Evolutionary conservation across 2,329 filamentous ascomycete species (phyloP).

Genomic region (Pseudopyrenochaeta lycopersici): DNA sequence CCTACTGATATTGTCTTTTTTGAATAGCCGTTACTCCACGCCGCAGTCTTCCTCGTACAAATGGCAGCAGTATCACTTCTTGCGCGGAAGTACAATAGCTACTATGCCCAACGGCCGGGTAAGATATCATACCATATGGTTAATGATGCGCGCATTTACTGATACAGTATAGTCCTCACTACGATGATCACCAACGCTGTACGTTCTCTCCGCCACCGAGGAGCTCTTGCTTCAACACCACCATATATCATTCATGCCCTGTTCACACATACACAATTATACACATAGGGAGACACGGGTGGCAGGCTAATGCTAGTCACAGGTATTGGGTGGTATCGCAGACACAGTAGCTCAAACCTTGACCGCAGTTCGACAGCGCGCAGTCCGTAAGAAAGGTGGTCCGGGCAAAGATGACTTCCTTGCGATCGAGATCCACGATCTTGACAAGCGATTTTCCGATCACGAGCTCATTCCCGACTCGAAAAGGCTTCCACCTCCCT

Average conservation of each 20-base stretch:
- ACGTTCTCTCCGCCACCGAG: conserved; percentile 48
- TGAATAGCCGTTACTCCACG: conserved; percentile 83
- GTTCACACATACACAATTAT: not conserved
- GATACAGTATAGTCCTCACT: conserved; percentile 74
- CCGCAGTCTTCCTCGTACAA: conserved; percentile 84
- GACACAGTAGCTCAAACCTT: conserved; percentile 96
- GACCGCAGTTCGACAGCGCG: conserved; percentile 78
- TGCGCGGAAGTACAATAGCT: conserved; percentile 87
- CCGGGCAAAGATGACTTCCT: conserved; percentile 73
- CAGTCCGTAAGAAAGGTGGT: conserved; percentile 72
- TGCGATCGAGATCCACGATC: conserved; percentile 87
- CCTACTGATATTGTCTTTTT: conserved; percentile 13
- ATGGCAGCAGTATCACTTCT: conserved; percentile 86
- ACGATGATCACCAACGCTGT: conserved; percentile 99
- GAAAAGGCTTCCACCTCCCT: conserved; percentile 75
- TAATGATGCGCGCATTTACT: conserved; percentile 12
- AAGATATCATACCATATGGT: conserved; percentile 37
- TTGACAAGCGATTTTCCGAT: conserved; percentile 76
- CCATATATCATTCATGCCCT: not conserved
- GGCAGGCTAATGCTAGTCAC: conserved; percentile 11
- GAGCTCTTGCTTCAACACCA: not conserved
- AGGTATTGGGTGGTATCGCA: conserved; percentile 86
- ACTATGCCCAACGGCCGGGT: conserved; percentile 91
- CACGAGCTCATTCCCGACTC: conserved; percentile 72
- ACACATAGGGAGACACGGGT: not conserved